Evolutionary conservation across 805 yeast genomes (phyloP).

Genomic region (Starmera dryadoides): DNA sequence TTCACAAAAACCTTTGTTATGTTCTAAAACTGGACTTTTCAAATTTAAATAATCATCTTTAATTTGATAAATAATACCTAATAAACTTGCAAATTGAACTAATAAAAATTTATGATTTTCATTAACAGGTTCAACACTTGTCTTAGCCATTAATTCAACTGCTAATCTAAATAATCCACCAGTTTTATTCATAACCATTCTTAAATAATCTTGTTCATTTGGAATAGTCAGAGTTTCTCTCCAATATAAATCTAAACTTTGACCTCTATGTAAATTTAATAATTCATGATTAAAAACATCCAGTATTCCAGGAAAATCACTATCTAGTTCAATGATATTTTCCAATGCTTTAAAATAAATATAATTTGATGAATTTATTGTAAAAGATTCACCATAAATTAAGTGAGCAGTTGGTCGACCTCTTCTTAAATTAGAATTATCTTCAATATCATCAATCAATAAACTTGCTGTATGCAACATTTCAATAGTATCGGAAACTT

Average conservation of each 20-base stretch:
- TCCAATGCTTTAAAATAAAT: constrained; percentile 72
- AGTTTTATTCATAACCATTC: constrained; percentile 83
- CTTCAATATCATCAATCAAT: constrained; percentile 86
- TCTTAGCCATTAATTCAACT: constrained; percentile 48
- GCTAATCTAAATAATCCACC: constrained; percentile 84
- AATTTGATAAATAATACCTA: constrained; percentile 84
- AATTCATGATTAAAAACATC: constrained; percentile 61
- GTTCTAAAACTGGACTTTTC: constrained; percentile 38
- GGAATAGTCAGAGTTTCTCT: constrained; percentile 60
- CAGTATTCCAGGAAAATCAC: constrained; percentile 22
- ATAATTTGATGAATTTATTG: constrained; percentile 77
- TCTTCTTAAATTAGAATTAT: constrained; percentile 59
- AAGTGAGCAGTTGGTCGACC: constrained; percentile 78
- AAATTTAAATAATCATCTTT: constrained; percentile 80
- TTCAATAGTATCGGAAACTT: constrained; percentile 43
- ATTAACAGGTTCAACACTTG: not conserved
- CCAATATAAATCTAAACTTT: constrained; percentile 87
- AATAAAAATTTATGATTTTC: constrained; percentile 21
- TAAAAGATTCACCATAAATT: constrained; percentile 69
- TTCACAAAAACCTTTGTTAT: constrained; percentile 73
- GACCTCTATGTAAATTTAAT: constrained; percentile 81
- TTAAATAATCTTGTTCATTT: constrained; percentile 52
- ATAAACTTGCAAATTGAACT: constrained; percentile 57
- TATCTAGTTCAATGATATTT: constrained; percentile 30
- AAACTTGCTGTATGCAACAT: constrained; percentile 61